Base-by-base conservation (phyloP, 108 stramenopile species). In the Skeletonema potamos region DNA sequence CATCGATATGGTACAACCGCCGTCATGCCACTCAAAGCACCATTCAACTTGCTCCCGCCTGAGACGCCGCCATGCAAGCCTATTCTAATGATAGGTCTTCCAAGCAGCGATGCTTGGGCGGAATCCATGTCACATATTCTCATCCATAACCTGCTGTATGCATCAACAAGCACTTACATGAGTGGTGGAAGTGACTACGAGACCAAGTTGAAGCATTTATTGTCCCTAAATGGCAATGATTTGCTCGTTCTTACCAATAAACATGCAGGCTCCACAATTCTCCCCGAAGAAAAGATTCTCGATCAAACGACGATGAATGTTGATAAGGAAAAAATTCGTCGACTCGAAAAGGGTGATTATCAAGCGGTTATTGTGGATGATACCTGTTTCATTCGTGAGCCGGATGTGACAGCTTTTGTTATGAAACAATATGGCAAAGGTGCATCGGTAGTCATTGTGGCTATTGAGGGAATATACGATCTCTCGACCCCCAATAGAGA, bases 341-440 rank as follows among this genome's bases (percentile, higher is more conserved):
- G 28, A 48, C 64, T 44, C 12, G 64, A 64, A 24, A 64, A 29
- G 15, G 22, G 46, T 12, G 64, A 64, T 6, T 64, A 64, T 64
- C 64, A 64, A 46, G 64, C 64, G 26, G 44, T 64, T 27, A 64
- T 64, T 48, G 46, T 64, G 13, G 64, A 64, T 64, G 62, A 64
- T 29, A 44, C 64, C n/a, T 44, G 44, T 48, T 44, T 48, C 64
- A 64, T 64, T 17, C 43, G 43, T 28, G 64, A 64, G 44, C 64
- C 64, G 0, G 64, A 64, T 29, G 10, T 64, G 8, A 64, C 24
- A 11, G 24, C 41, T 4, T 64, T 64, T 64, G 64, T 51, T 17
- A 28, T 48, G 44, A 64, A 46, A 7, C 27, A 64, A 30, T 46
- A 64, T 18, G 29, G 1, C 13, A 64, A 64, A 44, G 64, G 64